Base-by-base conservation (phyloP, 768 basidiomycete species). In the Baorangia bicolor region DNA sequence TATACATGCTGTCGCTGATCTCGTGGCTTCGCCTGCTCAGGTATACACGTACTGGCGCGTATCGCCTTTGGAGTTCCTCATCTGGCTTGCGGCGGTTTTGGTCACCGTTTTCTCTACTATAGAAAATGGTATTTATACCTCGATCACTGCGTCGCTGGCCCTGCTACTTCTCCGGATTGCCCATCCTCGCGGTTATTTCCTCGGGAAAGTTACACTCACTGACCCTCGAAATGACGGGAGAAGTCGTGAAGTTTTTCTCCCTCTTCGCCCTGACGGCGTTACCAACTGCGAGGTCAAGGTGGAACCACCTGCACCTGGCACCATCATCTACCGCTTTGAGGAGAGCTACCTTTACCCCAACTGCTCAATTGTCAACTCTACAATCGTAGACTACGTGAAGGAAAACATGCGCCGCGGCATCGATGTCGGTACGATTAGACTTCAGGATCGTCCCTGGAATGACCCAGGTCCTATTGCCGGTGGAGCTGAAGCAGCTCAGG, bases 21-120 rank as follows among this genome's bases (percentile, higher is more conserved):
- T 99, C 47, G 88, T 99, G 49, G 89, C 94, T 16, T 83, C 87
- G 0, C 97, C 95, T 0, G 72, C 80, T 43, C 85, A 84, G 68
- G 86, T 90, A 16, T 98, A 88, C 73, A 79, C 81, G 3, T 99
- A 87, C 79, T 99, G 97, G 97, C 85, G 92, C 28, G 86, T 96
- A 23, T 91, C 90, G 0, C 97, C 97, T 0, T 74, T 98, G 47
- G 97, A 99, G 66, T 94, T 91, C 73, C 31, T 94, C 62, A 94
- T 96, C 66, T 96, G 89, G 85, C 65, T 75, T 25, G 93, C 92
- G 1, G 90, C 91, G 18, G 94, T 96, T 20, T 74, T 96, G 40
- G 86, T 93, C 63, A 94, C 94, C 10, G 72, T 99, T 44, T 98
- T 98, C 77, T 86, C 90, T n/a, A 83, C 85, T 21, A 95, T 98